These are phyloP conservation scores for Clitoria ternatea DNA, from an alignment of 306 rosid species.

Conservation along the genomic window DNA sequence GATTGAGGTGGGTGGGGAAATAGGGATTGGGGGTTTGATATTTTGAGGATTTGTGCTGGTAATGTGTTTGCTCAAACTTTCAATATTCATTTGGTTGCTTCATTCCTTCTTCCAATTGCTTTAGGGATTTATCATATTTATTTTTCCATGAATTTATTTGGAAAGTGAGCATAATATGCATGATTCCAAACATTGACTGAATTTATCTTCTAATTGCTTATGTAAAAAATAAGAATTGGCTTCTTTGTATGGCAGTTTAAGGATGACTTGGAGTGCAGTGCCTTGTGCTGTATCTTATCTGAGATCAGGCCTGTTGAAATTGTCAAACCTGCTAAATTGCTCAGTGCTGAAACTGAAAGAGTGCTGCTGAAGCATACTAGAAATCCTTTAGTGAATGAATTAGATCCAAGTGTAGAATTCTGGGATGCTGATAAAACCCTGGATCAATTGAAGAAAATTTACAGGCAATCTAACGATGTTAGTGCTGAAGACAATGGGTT, in stretches of 20 bases:
- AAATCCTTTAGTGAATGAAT: slow-evolving; percentile 82
- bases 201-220: slow-evolving; percentile 9
- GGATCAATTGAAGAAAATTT: slow-evolving; percentile 48
- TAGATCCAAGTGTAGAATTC: slow-evolving; percentile 73
- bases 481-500: slow-evolving; percentile 37
- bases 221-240: not conserved
- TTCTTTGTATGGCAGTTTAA: slow-evolving; percentile 54
- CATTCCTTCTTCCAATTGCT: not conserved
- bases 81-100: slow-evolving; percentile 8
- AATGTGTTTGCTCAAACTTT: slow-evolving; percentile 2
- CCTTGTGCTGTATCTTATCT: slow-evolving; percentile 73
- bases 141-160: not conserved
- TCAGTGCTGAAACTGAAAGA: slow-evolving; percentile 82
- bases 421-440: slow-evolving; percentile 79
- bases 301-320: slow-evolving; percentile 96
- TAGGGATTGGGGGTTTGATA: not conserved
- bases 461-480: slow-evolving; percentile 31
- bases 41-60: slow-evolving; percentile 1
- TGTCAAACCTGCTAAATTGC: slow-evolving; percentile 74
- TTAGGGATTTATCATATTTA: not conserved
- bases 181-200: not conserved
- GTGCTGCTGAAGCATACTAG: slow-evolving; percentile 71
- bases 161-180: not conserved
- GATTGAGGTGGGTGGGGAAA: not conserved
- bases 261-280: slow-evolving; percentile 82